Base-by-base conservation (phyloP, 805 yeast species). In the Peterozyma toletana region DNA sequence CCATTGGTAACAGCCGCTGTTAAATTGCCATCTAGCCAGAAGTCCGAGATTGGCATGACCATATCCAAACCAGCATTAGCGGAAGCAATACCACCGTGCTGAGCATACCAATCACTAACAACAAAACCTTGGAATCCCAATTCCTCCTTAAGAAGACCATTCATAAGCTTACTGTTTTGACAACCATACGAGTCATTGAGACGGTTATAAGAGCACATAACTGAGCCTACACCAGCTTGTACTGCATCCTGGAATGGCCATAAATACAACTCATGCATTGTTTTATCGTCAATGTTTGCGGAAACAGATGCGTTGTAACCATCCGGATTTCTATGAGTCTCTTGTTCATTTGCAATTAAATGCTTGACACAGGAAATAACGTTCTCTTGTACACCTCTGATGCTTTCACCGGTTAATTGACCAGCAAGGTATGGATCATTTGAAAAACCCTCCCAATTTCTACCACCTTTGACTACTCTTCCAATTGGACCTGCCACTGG, bases 181-280 rank as follows among this genome's bases (percentile, higher is more conserved):
- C 84, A 78, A 7, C 81, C 73, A 48, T 75, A 73, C 1, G 78
- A 66, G 47, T 74, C 71, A 59, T 80, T 80, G 34, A 78, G 72
- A 48, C 66, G 65, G 50, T 78, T 78, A 54, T 75, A 78, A 1
- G 82, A 64, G 50, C 85, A 78, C 77, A 80, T 75, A n/a, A 79
- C 65, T 18, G 78, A 67, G 3, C 80, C 83, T 27, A 64, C 80
- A 30, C 83, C 83, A 7, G 83, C 79, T 44, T 68, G 68, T 18
- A 80, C 66, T 33, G 75, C 75, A 51, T 79, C 82, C 5, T 82
- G 83, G 62, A 77, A 80, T 10, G 86, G 86, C 85, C 85, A 78
- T 39, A 77, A 56, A 54, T 73, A 79, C 2, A 77, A 55, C 52
- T 80, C 86, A 53, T 76, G 84, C 73, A 80, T 68, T 1, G 79